These are phyloP conservation scores for Penicillium antarcticum DNA, from an alignment of 495 filamentous ascomycete genomes.

Conservation along the genomic window DNA sequence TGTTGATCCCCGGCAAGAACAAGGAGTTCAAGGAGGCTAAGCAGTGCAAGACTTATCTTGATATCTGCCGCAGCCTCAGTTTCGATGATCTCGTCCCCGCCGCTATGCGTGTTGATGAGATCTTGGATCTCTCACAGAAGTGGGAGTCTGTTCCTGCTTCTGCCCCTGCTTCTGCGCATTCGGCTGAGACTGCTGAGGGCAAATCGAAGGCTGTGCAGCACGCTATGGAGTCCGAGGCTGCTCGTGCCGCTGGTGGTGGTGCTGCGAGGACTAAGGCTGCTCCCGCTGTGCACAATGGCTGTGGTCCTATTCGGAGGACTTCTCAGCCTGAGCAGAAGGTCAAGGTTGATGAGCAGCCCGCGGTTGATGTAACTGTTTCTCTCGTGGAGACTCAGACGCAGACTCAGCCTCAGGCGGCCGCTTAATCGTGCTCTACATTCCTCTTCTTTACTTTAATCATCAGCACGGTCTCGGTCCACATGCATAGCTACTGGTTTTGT, in stretches of 20 bases:
- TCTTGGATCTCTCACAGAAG: slow-evolving; percentile 55
- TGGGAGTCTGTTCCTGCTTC: slow-evolving; percentile 19
- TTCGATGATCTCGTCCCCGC: slow-evolving; percentile 55
- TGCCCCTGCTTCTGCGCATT: neutral
- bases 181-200: slow-evolving; percentile 9
- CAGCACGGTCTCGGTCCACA: neutral
- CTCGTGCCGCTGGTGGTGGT: slow-evolving; percentile 40
- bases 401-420: slow-evolving; percentile 22
- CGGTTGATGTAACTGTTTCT: slow-evolving; percentile 19
- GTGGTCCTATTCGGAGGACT: slow-evolving; percentile 41
- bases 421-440: slow-evolving; percentile 10
- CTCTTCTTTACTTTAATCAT: neutral
- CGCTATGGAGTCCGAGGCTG: slow-evolving; percentile 47
- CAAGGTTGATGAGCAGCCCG: slow-evolving; percentile 14
- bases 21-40: slow-evolving; percentile 53
- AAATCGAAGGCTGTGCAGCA: slow-evolving; percentile 48
- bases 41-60: slow-evolving; percentile 58
- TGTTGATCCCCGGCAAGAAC: slow-evolving; percentile 79
- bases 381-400: slow-evolving; percentile 18
- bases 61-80: slow-evolving; percentile 58
- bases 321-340: slow-evolving; percentile 28
- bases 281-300: slow-evolving; percentile 18
- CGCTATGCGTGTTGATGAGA: slow-evolving; percentile 61
- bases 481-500: slow-evolving; percentile 24
- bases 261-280: slow-evolving; percentile 27